These are phyloP conservation scores for Neurospora sp. DNA, from an alignment of 495 filamentous ascomycete species.

Conservation along the genomic window DNA sequence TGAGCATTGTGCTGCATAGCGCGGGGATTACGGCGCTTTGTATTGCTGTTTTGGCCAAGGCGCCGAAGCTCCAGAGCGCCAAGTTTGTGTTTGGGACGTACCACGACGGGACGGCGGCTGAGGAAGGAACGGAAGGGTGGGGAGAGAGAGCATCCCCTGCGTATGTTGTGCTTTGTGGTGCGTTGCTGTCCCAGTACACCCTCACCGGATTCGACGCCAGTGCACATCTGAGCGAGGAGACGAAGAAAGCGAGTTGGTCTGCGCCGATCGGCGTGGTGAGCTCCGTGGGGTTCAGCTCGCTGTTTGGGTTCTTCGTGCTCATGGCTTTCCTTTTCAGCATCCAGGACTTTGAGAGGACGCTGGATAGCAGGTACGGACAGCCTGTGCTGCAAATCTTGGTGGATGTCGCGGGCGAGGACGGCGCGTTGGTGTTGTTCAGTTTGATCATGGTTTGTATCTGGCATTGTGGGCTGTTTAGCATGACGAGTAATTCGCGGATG, in stretches of 20 bases:
- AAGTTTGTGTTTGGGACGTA: slow-evolving; percentile 49
- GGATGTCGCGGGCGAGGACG: slow-evolving; percentile 45
- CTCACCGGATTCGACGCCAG: slow-evolving; percentile 43
- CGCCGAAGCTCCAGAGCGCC: slow-evolving; percentile 50
- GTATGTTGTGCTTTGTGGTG: slow-evolving; percentile 46
- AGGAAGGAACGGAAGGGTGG: slow-evolving; percentile 41
- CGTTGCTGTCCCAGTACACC: slow-evolving; percentile 48
- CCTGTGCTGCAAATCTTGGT: slow-evolving; percentile 50
- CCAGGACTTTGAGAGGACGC: slow-evolving; percentile 41
- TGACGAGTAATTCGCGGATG: slow-evolving; percentile 54
- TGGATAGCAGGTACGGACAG: slow-evolving; percentile 34
- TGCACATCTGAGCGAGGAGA: slow-evolving; percentile 53
- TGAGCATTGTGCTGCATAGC: slow-evolving; percentile 51
- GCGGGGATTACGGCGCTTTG: slow-evolving; percentile 46
- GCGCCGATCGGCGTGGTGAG: slow-evolving; percentile 53
- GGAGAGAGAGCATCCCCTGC: slow-evolving; percentile 23
- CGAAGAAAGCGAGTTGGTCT: slow-evolving; percentile 46
- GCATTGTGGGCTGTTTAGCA: slow-evolving; percentile 49
- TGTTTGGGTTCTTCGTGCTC: slow-evolving; percentile 57
- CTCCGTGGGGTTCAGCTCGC: slow-evolving; percentile 45
- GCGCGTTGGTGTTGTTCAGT: slow-evolving; percentile 45
- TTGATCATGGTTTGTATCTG: slow-evolving; percentile 52
- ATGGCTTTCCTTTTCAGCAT: slow-evolving; percentile 47
- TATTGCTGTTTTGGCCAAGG: slow-evolving; percentile 51
- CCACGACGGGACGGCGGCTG: slow-evolving; percentile 44